Base-by-base conservation (phyloP, 805 yeast genomes). In the Kuraishia ogatae region DNA sequence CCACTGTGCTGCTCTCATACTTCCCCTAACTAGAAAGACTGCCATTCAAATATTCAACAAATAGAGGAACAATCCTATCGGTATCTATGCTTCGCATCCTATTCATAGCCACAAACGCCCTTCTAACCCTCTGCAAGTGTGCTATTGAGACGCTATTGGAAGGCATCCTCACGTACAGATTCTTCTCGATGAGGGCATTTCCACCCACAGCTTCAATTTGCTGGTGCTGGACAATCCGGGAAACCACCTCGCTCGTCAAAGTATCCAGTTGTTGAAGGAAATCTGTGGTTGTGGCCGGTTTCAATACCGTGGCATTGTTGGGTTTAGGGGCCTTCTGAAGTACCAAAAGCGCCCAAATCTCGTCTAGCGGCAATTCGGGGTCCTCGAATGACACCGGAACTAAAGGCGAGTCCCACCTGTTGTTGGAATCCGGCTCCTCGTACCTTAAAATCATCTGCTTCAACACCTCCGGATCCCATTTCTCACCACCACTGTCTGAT, bases 401-500 rank as follows among this genome's bases (percentile, higher is more conserved):
- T 58, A 93, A 71, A 5, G 99, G 99, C 2, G 96, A 83, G 65
- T 94, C 99, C 99, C 99, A 94, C 57, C 97, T 73, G 26, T 85
- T 81, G 63, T 81, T 80, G 35, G 84, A 83, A 65, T 89, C 87
- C 0, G 99, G 99, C 66, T 94, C 99, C 69, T 94, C 99, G 65
- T 85, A 94, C 57, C 99, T 71, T 82, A 91, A 87, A 2, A 80
- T 76, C 55, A 90, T 69, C 54, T 86, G 89, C 21, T 77, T 76
- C 48, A 89, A 73, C 29, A 87, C 68, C 35, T 80, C 82, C 1
- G 71, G 72, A 46, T 81, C 83, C 94, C 96, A 89, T 15, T 71
- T 67, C 6, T 72, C 71, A 3, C n/a, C 43, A 11, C 13, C 43
- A 2, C 60, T 68, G 2, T 61, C 68, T 2, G 62, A 59, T 57